Evolutionary conservation across 495 filamentous ascomycete species (phyloP).

Genomic region (Sphaerosporella brunnea): DNA sequence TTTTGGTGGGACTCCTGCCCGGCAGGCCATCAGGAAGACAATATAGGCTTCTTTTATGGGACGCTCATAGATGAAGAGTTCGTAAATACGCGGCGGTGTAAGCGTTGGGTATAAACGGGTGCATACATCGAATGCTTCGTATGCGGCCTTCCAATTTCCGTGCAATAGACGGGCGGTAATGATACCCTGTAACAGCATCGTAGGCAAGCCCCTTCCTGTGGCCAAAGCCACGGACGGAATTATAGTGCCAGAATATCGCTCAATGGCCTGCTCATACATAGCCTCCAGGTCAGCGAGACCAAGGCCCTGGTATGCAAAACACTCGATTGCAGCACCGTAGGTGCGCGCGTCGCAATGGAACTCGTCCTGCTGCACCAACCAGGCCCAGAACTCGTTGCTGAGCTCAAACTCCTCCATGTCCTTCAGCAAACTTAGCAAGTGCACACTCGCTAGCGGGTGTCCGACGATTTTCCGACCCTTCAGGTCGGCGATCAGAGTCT

Average conservation of each 20-base stretch:
- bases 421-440: conserved; percentile 33
- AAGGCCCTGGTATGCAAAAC: conserved; percentile 29
- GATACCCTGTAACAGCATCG: conserved; percentile 34
- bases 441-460: conserved; percentile 29
- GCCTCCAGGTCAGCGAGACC: conserved; percentile 27
- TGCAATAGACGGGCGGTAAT: conserved; percentile 30
- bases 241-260: conserved; percentile 22
- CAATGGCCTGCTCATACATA: conserved; percentile 29
- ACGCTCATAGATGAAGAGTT: conserved; percentile 31
- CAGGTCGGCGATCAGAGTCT: conserved; percentile 27
- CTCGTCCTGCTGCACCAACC: conserved; percentile 28
- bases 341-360: conserved; percentile 26
- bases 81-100: conserved; percentile 28
- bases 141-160: conserved; percentile 32
- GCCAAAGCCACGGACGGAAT: conserved; percentile 11
- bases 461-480: conserved; percentile 24
- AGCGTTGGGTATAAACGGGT: conserved; percentile 31
- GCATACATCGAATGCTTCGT: conserved; percentile 33
- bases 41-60: conserved; percentile 31
- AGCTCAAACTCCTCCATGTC: conserved; percentile 27
- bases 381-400: conserved; percentile 32
- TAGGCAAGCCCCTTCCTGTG: conserved; percentile 24
- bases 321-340: conserved; percentile 34
- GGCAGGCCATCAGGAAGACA: conserved; percentile 32
- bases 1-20: conserved; percentile 27